These are phyloP conservation scores for Tephrocybe sp. DNA, from an alignment of 768 basidiomycete species.

Conservation along the genomic window DNA sequence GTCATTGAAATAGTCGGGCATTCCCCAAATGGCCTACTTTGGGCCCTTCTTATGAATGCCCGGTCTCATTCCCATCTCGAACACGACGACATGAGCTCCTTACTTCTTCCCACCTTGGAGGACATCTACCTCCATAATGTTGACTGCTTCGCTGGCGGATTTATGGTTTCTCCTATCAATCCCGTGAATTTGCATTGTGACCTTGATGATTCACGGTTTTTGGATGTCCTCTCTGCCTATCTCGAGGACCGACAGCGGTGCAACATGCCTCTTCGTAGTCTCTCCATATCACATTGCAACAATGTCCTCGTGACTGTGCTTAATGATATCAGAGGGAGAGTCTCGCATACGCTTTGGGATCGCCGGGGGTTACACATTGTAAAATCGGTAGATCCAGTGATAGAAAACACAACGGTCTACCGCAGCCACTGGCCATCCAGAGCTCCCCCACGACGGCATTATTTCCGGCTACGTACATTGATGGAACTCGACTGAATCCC, in stretches of 20 bases:
- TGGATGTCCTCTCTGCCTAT: slow-evolving; percentile 36
- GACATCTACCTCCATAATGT: slow-evolving; percentile 39
- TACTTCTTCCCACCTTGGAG: slow-evolving; percentile 33
- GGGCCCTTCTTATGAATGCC: slow-evolving; percentile 40
- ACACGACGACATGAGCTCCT: slow-evolving; percentile 21
- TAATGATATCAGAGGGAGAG: slow-evolving; percentile 24
- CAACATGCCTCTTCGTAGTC: slow-evolving; percentile 29
- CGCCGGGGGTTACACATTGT: slow-evolving; percentile 25
- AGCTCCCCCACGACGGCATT: slow-evolving; percentile 27
- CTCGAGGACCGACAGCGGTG: slow-evolving; percentile 30
- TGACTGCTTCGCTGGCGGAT: slow-evolving; percentile 40
- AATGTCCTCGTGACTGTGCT: slow-evolving; percentile 26
- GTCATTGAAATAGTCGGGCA: slow-evolving; percentile 35
- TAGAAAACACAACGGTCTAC: slow-evolving; percentile 27
- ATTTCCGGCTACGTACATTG: slow-evolving; percentile 31
- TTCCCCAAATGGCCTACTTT: slow-evolving; percentile 39
- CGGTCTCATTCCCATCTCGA: slow-evolving; percentile 27
- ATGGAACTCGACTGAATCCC: slow-evolving; percentile 25
- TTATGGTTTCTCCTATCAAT: slow-evolving; percentile 33
- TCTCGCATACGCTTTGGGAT: slow-evolving; percentile 35
- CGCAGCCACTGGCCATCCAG: slow-evolving; percentile 20
- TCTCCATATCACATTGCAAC: slow-evolving; percentile 35
- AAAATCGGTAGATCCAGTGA: slow-evolving; percentile 20
- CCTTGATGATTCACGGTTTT: slow-evolving; percentile 41
- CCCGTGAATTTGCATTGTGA: slow-evolving; percentile 34